Evolutionary conservation across 306 rosid genomes (phyloP).

Genomic region (Cucurbita ficifolia): DNA sequence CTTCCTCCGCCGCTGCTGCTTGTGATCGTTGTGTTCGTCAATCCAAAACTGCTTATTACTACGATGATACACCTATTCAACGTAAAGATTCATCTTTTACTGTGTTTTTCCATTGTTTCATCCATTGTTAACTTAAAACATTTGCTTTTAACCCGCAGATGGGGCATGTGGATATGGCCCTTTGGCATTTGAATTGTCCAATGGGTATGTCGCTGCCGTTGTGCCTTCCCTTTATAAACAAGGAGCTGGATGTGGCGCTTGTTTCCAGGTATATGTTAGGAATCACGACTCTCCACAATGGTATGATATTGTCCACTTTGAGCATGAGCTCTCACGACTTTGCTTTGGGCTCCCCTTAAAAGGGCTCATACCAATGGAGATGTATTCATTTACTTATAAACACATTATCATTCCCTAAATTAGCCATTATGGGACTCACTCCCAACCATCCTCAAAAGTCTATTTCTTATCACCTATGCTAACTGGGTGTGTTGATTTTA

Average conservation of each 20-base stretch:
- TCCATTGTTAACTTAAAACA: neutral
- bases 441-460: no score
- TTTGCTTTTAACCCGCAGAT: slow-evolving; percentile 21
- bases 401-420: no score
- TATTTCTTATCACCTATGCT: no score
- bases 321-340: no score
- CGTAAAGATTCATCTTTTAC: slow-evolving; percentile 11
- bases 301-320: no score
- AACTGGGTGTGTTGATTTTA: no score
- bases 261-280: slow-evolving; percentile 45
- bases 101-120: neutral
- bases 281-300: no score
- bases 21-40: slow-evolving; percentile 38
- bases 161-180: slow-evolving; percentile 84
- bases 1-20: slow-evolving; percentile 44
- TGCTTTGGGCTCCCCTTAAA: no score
- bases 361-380: no score
- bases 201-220: slow-evolving; percentile 50
- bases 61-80: slow-evolving; percentile 34
- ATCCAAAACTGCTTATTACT: slow-evolving; percentile 45
- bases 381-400: no score
- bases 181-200: slow-evolving; percentile 33
- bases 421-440: no score
- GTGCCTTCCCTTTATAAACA: slow-evolving; percentile 45
- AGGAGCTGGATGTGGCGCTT: slow-evolving; percentile 84